Evolutionary conservation across 257 asterid species (phyloP), one percentile per base, ranked within the genome.

Genomic region (Dorcoceras hygrometricum): DNA sequence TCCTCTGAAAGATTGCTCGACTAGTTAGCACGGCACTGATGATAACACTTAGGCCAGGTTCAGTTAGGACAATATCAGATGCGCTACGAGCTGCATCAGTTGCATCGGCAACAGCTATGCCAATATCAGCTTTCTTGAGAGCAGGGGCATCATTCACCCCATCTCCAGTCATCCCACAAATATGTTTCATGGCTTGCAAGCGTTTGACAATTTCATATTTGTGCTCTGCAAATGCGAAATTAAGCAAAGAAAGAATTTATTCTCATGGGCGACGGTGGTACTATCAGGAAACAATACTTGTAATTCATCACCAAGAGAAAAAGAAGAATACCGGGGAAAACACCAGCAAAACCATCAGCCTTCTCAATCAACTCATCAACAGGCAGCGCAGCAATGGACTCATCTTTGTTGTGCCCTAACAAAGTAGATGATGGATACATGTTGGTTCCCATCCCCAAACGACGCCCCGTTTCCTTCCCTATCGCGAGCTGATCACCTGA

Each of bases 91-190:
- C 83, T 63, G 83, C 83, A 68, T 78, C 83, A 6, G 83, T 78
- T 32, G 83, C 60, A 59, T 78, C 83, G 3, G 74, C 83, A 4
- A 78, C 83, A 8, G 83, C 83, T 34, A 78, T 78, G 59, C 83
- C 83, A 26, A 78, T 78, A 63, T 78, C 83, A 4, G 83, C 83
- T 59, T 69, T 58, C 75, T 78, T 78, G 22, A 78, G 68, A 23
- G 83, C 83, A 58, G 83, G 83, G 29, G 83, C 83, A 64, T 78
- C 83, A 46, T 78, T 78, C 28, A 78, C 83, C 56, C 83, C 80
- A 78, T 78, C 83, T 12, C 83, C 83, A 34, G 83, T 78, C 83
- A 78, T 78, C 55, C 83, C 83, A 63, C 79, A 74, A 34, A 78
- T 78, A 36, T 78, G 80, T 43, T 74, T 74, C 23, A 66, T 71